These are phyloP conservation scores for Pseudogymnoascus sp. DNA, from an alignment of 2,329 filamentous ascomycete species.

Conservation along the genomic window DNA sequence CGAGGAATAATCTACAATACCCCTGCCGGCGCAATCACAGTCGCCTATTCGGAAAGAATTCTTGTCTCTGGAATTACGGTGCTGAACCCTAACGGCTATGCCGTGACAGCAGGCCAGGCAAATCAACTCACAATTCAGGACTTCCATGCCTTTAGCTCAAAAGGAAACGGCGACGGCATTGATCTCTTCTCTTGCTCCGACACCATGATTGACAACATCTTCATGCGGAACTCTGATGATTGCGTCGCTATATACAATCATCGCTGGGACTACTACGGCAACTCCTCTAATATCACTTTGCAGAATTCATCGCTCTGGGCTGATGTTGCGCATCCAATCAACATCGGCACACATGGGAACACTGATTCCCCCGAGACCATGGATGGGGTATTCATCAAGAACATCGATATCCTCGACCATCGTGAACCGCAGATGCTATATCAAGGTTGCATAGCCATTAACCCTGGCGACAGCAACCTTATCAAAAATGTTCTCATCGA, in stretches of 20 bases:
- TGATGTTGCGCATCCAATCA: constrained; percentile 29
- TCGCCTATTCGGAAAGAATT: not conserved
- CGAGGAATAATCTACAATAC: not conserved
- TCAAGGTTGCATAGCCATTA: constrained; percentile 30
- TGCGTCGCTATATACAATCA: constrained; percentile 28
- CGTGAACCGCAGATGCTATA: constrained; percentile 29
- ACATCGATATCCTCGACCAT: constrained; percentile 32
- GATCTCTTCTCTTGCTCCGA: not conserved
- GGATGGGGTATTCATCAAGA: constrained; percentile 24
- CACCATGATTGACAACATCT: not conserved
- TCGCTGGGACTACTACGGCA: constrained; percentile 27
- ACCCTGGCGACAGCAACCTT: constrained; percentile 28
- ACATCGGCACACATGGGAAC: constrained; percentile 30
- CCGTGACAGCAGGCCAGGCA: not conserved
- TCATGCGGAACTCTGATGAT: not conserved
- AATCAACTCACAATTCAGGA: not conserved
- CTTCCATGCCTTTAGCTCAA: not conserved
- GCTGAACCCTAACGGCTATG: not conserved
- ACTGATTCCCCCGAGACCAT: constrained; percentile 26
- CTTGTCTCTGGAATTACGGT: not conserved
- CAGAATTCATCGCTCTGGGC: constrained; percentile 26
- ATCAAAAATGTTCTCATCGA: constrained; percentile 25
- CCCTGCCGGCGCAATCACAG: not conserved
- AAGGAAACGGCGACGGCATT: not conserved
- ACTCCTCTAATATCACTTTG: constrained; percentile 29